Base-by-base conservation (phyloP, 495 filamentous ascomycete genomes). In the Xylaria intraflava region DNA sequence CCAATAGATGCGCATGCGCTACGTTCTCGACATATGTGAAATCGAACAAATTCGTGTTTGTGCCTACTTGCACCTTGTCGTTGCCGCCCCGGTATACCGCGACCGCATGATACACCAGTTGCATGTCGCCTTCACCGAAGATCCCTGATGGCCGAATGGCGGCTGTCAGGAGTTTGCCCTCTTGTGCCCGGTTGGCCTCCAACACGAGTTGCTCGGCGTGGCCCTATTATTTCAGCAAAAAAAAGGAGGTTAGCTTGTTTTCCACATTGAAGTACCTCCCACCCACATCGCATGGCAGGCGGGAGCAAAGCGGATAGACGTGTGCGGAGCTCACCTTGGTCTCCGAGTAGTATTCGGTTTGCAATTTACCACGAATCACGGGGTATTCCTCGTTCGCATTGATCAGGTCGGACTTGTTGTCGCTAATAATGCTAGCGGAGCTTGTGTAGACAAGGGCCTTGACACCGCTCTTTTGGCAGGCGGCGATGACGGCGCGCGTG, bases 391-490 rank as follows among this genome's bases (percentile, higher is more conserved):
- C 93, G 65, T 93, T 86, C 46, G 89, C 90, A 68, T 94, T 93
- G 68, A 92, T 79, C 61, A 99, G 70, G 66, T 96, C 86, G 51
- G 72, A 83, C 61, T 78, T 72, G 51, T 84, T 88, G 65, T 95
- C 89, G 68, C 88, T 88, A 49, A 96, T 80, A 31, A 96, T 82
- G 46, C 87, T 91, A 42, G 89, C 88, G 23, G 87, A 91, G 67
- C 88, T 94, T 2, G 94, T 99, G 73, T 94, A 95, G 26, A 99
- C 88, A 61, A 99, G 87, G 0, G 84, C 94, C 72, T 89, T 95
- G 61, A 95, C 91, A 40, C 81, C 83, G 27, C 79, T 78, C 61
- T 86, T 78, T 56, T 82, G 81, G 47, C 86, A 85, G 12, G 85
- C 87, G 49, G 89, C 81, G 41, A 99, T 70, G 17, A 97, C 73